phyloP scores from a whole-genome alignment of 2,329 filamentous ascomycete species.

The Coleophoma eucalyptorum region DNA sequence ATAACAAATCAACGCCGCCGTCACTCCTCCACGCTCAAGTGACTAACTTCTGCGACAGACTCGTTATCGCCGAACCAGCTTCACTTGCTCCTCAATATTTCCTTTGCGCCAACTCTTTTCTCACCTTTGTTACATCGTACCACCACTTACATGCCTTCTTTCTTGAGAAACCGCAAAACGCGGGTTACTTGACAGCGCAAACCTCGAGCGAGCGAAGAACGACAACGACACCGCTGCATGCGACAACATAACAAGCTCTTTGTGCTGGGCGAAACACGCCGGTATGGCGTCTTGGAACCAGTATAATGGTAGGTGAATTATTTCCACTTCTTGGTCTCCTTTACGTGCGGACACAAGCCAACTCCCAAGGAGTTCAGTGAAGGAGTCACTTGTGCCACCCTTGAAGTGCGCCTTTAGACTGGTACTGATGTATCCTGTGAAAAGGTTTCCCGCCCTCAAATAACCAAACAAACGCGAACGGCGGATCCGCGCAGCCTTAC shows the following conservation, averaged over 20 bases:
- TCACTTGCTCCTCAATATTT: too few species aligned
- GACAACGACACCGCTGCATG: slow-evolving; percentile 16
- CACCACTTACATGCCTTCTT: background rate
- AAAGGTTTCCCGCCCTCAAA: slow-evolving; percentile 23
- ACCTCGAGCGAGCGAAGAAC: background rate
- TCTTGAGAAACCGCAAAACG: background rate
- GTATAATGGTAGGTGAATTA: slow-evolving; percentile 25
- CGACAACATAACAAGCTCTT: slow-evolving; percentile 11
- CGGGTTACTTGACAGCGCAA: slow-evolving; percentile 10
- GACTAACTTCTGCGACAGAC: too few species aligned
- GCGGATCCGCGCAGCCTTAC: slow-evolving; percentile 7
- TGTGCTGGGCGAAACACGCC: slow-evolving; percentile 11
- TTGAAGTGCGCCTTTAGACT: slow-evolving; percentile 16
- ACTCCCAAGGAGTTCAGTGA: background rate
- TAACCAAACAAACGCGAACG: slow-evolving; percentile 16
- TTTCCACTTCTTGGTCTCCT: background rate
- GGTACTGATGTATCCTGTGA: slow-evolving; percentile 12
- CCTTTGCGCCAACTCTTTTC: too few species aligned
- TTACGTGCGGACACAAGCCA: slow-evolving; percentile 4
- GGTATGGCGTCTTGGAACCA: slow-evolving; percentile 31
- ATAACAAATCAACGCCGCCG: too few species aligned
- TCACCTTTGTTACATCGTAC: too few species aligned
- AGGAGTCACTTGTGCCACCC: background rate
- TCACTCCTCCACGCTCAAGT: too few species aligned
- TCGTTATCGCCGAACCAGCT: too few species aligned